Base-by-base conservation (phyloP, 1,139 yeast genomes). In the Pneumocystis canis region DNA sequence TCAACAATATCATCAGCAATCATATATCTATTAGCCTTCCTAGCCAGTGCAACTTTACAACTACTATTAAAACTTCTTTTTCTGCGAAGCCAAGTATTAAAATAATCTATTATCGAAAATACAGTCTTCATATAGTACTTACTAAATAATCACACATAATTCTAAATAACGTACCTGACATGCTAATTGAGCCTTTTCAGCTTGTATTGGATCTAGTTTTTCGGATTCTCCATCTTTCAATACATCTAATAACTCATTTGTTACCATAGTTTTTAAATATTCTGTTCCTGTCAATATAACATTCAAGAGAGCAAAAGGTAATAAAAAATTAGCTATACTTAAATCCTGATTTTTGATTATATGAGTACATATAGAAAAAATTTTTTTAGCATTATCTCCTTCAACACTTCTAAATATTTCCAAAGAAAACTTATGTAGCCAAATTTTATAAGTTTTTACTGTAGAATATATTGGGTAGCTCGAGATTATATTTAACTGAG, bases 261-360 rank as follows among this genome's bases (percentile, higher is more conserved):
- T 64, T 76, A 77, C 60, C 18, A 59, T 59, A 61, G 64, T 57
- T 64, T 69, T 61, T 59, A 82, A 83, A 35, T 83, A 82, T 20
- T 81, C 79, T 5, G 78, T 72, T 75, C 74, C 63, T 90, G 76
- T 14, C 90, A 85, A 77, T 1, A 89, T 77, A 61, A 87, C 82
- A 70, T 85, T 83, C 64, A 89, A 76, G 0, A 87, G 81, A 32
- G 84, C 84, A 73, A 88, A 90, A 5, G 96, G 96, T 9, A 92
- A 75, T 32, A 65, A 37, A 41, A 65, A 65, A 28, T 62, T 60
- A 7, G 63, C 57, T 35, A 65, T 65, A 7, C 84, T 77, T 6
- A 84, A 77, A 71, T 87, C 95, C 65, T 86, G 88, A 63, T 70
- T 71, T 56, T 66, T 66, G n/a, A 87, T 80, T 58, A 88, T 74